Evolutionary conservation across 768 basidiomycete species (phyloP).

Genomic region (Daedalea quercina): DNA sequence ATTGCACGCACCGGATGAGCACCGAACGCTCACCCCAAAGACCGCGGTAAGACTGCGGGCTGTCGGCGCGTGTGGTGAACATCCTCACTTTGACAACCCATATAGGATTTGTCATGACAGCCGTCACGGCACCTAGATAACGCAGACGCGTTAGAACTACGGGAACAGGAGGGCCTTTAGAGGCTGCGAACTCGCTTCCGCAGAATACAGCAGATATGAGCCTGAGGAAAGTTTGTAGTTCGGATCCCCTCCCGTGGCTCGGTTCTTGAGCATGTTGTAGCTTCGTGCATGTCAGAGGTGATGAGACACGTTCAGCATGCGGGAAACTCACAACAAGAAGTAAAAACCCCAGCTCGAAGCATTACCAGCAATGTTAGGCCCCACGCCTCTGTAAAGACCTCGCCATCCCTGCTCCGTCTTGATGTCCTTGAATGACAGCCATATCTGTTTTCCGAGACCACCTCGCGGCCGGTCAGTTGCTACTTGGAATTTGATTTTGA

Average conservation of each 20-base stretch:
- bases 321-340: conserved; percentile 84
- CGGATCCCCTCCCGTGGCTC: conserved; percentile 62
- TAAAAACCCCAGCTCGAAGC: conserved; percentile 97
- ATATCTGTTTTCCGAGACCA: conserved; percentile 69
- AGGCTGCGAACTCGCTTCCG: conserved; percentile 85
- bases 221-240: conserved; percentile 63
- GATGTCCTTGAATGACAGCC: conserved; percentile 66
- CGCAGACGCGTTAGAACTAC: conserved; percentile 3
- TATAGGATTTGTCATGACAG: conserved; percentile 92
- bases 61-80: conserved; percentile 73
- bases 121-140: conserved; percentile 80
- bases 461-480: conserved; percentile 57
- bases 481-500: conserved; percentile 93
- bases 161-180: conserved; percentile 9
- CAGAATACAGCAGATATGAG: conserved; percentile 82
- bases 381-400: conserved; percentile 87
- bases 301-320: neutral
- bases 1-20: conserved; percentile 7
- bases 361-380: conserved; percentile 90
- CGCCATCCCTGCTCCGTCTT: conserved; percentile 68
- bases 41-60: conserved; percentile 70
- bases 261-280: conserved; percentile 90
- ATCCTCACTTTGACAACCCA: conserved; percentile 98
- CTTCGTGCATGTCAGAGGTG: conserved; percentile 31
- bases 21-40: conserved; percentile 54